Percentiles rank a stretch among this genome's conserved stretches.
Conservation (phyloP, 148 eudicot species). For the Polygonum aviculare region DNA sequence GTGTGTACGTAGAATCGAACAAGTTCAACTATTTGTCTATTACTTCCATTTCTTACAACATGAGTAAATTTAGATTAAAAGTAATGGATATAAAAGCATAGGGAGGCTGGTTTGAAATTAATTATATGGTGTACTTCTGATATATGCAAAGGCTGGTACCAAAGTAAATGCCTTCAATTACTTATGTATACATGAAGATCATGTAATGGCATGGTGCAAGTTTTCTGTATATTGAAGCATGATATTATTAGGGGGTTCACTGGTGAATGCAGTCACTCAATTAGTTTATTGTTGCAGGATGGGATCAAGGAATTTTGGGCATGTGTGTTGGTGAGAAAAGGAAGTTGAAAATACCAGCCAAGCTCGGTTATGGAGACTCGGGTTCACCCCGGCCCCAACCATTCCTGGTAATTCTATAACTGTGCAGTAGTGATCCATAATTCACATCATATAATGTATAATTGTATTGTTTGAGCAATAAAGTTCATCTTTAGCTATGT, state of each 20-base stretch:
- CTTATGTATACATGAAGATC: neutral
- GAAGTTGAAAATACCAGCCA: constrained; percentile 86
- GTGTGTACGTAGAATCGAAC: constrained; percentile 22
- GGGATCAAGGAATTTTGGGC: constrained; percentile 97
- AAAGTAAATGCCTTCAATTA: neutral
- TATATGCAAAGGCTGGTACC: neutral
- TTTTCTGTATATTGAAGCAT: neutral
- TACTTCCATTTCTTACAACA: neutral
- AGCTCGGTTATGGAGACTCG: constrained; percentile 76
- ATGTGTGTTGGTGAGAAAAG: constrained; percentile 98
- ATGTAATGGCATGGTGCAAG: neutral
- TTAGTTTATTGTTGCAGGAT: constrained; percentile 41
- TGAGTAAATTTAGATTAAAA: neutral
- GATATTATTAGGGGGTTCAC: neutral
- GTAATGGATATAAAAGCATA: neutral
- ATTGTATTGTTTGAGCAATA: no score
- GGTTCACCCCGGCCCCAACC: constrained; percentile 93
- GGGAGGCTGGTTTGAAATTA: neutral
- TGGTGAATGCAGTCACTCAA: neutral
- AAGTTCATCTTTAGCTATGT: no score
- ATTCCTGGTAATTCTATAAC: constrained; percentile 62
- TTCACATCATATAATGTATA: neutral
- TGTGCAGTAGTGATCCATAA: neutral
- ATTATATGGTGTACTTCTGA: neutral
- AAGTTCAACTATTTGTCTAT: no score